A percentile compares a stretch with the other conserved stretches of the same genome.
Evolutionary conservation across 73 alveolate species (phyloP).

Genomic region (Halteria grandinella): DNA sequence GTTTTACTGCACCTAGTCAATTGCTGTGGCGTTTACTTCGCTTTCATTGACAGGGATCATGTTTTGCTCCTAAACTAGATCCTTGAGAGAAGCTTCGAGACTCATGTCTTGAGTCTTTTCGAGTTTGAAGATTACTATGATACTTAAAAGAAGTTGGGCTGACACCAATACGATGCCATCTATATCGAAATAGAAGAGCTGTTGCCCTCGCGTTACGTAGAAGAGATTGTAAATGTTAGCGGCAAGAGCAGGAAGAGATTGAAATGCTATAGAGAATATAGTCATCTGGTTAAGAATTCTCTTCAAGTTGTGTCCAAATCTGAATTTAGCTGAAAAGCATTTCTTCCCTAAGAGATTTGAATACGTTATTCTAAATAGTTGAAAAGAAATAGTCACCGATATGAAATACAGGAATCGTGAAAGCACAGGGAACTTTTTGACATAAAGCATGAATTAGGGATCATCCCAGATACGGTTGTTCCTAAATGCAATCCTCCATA

Average conservation of each 20-base stretch:
- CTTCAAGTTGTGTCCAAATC: not conserved
- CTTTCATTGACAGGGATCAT: not conserved
- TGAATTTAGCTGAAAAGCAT: slow-evolving; percentile 11
- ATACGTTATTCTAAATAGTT: slow-evolving; percentile 16
- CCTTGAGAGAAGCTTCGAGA: not conserved
- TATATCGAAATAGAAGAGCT: slow-evolving; percentile 20
- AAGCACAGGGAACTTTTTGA: not conserved
- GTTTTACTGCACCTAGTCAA: not conserved
- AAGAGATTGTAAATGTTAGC: slow-evolving; percentile 19
- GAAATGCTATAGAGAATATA: not conserved
- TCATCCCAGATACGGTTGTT: not conserved
- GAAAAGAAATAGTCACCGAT: slow-evolving; percentile 16
- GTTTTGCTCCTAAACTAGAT: not conserved
- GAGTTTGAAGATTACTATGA: slow-evolving; percentile 1
- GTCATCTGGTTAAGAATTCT: not conserved
- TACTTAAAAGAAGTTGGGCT: not conserved
- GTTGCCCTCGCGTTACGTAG: not conserved
- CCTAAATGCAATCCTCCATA: slow-evolving; percentile 22
- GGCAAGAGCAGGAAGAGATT: slow-evolving; percentile 10
- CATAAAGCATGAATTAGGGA: not conserved
- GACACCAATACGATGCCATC: slow-evolving; percentile 6
- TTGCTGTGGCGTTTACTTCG: not conserved
- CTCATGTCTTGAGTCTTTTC: slow-evolving; percentile 13
- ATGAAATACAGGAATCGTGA: not conserved
- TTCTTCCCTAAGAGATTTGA: slow-evolving; percentile 33